These are phyloP conservation scores for Ophiosphaerella narmari DNA, from an alignment of 2,329 filamentous ascomycete species.

Conservation along the genomic window DNA sequence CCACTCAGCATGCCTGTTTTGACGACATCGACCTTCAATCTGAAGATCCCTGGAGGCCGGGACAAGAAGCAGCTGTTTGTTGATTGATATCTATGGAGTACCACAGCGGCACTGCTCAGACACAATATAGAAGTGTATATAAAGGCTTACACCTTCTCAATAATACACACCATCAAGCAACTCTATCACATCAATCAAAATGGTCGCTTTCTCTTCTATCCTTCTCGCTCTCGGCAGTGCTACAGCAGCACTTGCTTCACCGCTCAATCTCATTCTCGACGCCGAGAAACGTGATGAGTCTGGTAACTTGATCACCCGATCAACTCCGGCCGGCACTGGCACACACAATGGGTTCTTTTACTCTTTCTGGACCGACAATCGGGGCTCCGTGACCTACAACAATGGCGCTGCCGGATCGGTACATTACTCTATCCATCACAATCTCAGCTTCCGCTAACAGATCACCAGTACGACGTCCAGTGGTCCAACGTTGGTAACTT, in stretches of 20 bases:
- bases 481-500: conserved; percentile 61
- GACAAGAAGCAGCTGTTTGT: conserved; percentile 1
- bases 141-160: conserved; percentile 9
- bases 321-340: conserved; percentile 30
- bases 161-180: conserved; percentile 13
- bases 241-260: conserved; percentile 32
- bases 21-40: conserved; percentile 9
- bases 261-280: conserved; percentile 28
- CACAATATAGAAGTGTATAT: conserved; percentile 18
- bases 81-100: conserved; percentile 5
- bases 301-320: conserved; percentile 18
- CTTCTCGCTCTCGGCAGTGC: conserved; percentile 33
- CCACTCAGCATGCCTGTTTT: conserved; percentile 15
- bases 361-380: conserved; percentile 63
- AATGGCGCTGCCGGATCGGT: conserved; percentile 48
- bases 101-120: conserved; percentile 4
- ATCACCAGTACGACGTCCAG: conserved; percentile 54
- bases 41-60: conserved; percentile 19
- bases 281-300: conserved; percentile 15
- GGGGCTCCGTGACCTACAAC: conserved; percentile 57
- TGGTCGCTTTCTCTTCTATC: conserved; percentile 39
- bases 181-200: conserved; percentile 16
- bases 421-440: neutral
- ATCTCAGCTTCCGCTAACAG: conserved; percentile 21
- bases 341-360: conserved; percentile 41